Conservation (phyloP, 2,329 filamentous ascomycete genomes). For the Epichloe coenophiala region DNA sequence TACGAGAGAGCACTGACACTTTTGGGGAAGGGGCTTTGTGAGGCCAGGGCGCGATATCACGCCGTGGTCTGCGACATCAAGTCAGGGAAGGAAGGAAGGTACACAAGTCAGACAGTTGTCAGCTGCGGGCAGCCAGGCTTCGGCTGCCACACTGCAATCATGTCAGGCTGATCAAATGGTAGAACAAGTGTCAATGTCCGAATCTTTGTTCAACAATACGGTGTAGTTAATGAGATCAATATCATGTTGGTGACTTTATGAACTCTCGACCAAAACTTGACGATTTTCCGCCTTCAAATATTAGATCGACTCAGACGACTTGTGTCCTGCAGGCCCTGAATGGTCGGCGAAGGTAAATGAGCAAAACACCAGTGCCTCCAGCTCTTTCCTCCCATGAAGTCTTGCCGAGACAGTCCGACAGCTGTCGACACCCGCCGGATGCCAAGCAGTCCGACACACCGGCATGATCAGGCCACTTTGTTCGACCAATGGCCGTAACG, state of each 20-base stretch:
- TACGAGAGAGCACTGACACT: neutral
- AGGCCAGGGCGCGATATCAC: neutral
- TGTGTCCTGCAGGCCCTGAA: neutral
- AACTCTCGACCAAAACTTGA: neutral
- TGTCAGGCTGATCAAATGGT: neutral
- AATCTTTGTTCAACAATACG: neutral
- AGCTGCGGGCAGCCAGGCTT: neutral
- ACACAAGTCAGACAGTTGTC: neutral
- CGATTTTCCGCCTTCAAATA: no score
- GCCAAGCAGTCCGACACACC: neutral
- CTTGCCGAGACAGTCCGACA: neutral
- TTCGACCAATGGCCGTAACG: neutral
- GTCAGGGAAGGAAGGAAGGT: neutral
- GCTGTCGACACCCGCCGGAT: neutral
- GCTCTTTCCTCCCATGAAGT: neutral
- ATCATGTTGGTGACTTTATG: neutral
- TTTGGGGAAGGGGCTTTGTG: neutral
- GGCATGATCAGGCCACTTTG: neutral
- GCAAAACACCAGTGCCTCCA: neutral
- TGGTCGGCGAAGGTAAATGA: neutral
- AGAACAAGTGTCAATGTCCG: neutral
- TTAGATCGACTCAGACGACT: neutral
- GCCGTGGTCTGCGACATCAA: neutral
- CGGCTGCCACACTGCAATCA: neutral
- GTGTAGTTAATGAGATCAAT: neutral